Percentiles rank a stretch among this genome's conserved stretches.
phyloP scores from a whole-genome alignment of 2,329 filamentous ascomycete species.

The Corinectria fuckeliana region DNA sequence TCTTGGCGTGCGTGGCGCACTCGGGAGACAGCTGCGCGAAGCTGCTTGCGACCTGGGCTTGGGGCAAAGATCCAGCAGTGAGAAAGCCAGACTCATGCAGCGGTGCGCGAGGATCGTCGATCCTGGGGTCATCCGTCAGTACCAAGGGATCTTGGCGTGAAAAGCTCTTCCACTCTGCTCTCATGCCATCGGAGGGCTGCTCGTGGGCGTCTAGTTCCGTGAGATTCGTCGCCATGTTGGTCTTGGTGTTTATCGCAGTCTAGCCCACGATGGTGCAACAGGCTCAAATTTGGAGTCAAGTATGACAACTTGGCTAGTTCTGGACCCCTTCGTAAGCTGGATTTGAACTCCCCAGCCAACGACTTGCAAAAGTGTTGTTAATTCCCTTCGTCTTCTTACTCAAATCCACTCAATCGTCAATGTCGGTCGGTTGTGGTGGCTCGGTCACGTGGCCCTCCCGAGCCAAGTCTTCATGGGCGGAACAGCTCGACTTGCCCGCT shows the following conservation, averaged over 20 bases:
- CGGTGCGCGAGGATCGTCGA: constrained; percentile 59
- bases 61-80: constrained; percentile 51
- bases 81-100: constrained; percentile 53
- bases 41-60: constrained; percentile 49
- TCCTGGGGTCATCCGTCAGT: constrained; percentile 59
- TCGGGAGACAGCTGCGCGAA: constrained; percentile 51
- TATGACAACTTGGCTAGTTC: no score
- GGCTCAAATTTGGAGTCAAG: no score
- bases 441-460: constrained; percentile 15
- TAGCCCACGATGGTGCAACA: background rate
- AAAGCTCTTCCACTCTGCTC: constrained; percentile 76
- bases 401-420: constrained; percentile 15
- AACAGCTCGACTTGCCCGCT: background rate
- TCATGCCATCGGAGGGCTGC: constrained; percentile 74
- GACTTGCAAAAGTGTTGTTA: background rate
- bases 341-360: background rate
- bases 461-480: background rate
- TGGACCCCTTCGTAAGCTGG: no score
- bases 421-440: constrained; percentile 5
- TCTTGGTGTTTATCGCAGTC: background rate
- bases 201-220: constrained; percentile 74
- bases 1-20: constrained; percentile 40
- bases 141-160: constrained; percentile 63
- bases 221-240: constrained; percentile 37
- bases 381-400: background rate